phyloP scores from a whole-genome alignment of 345 rosid genomes.

The Pistacia integerrima region DNA sequence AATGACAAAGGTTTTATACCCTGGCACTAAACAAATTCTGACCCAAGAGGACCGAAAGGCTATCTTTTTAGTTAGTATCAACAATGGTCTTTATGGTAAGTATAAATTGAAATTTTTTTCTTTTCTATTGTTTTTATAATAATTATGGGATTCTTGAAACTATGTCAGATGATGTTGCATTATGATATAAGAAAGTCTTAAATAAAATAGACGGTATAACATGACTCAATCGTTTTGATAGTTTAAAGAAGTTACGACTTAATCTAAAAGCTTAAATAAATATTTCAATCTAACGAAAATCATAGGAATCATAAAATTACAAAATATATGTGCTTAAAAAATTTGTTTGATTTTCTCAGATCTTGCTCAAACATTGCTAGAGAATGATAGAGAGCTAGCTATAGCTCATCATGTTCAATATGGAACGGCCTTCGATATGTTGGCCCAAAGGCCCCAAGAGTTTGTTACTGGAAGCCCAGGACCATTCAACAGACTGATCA shows the following conservation, averaged over 20 bases:
- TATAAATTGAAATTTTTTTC: neutral
- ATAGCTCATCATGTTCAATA: neutral
- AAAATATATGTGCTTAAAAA: too few species aligned
- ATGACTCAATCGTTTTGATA: too few species aligned
- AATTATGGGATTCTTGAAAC: too few species aligned
- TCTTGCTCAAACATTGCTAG: neutral
- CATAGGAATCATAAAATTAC: too few species aligned
- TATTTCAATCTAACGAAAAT: too few species aligned
- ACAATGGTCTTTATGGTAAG: constrained; percentile 6
- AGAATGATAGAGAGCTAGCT: neutral
- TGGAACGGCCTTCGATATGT: constrained; percentile 3
- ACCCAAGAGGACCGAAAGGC: neutral
- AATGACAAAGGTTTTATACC: neutral
- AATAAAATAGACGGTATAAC: too few species aligned
- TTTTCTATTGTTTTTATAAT: too few species aligned
- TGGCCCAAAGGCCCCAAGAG: constrained; percentile 7
- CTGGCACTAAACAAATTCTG: neutral
- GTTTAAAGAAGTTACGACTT: too few species aligned
- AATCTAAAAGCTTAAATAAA: too few species aligned
- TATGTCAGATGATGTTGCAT: too few species aligned
- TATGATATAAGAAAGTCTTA: too few species aligned
- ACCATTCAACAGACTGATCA: neutral
- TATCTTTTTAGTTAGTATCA: neutral
- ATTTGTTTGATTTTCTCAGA: neutral
- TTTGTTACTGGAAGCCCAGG: neutral